These are phyloP conservation scores for Pyricularia pennisetigena DNA, from an alignment of 2,329 filamentous ascomycete species.

Conservation along the genomic window DNA sequence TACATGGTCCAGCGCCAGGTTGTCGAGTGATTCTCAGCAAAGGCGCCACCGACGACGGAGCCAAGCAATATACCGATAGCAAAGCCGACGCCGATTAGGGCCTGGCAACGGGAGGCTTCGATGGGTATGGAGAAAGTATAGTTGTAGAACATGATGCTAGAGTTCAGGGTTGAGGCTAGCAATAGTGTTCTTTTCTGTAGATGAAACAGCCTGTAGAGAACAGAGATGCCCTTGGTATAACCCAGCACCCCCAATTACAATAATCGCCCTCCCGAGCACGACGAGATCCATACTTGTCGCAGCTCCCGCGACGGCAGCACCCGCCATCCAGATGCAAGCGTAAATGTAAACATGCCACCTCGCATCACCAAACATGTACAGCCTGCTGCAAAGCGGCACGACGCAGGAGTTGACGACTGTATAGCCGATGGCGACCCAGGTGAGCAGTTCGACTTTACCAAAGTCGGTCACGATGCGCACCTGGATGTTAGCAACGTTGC, in stretches of 20 bases:
- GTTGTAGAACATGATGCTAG: neutral
- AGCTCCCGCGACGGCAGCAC: neutral
- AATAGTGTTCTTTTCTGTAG: neutral
- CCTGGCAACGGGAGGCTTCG: neutral
- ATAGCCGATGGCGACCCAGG: too few species aligned
- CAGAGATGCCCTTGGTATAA: neutral
- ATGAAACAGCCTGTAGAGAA: neutral
- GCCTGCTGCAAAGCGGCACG: too few species aligned
- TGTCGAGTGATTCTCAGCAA: neutral
- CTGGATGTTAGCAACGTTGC: too few species aligned
- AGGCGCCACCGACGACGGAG: too few species aligned
- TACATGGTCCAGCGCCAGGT: constrained; percentile 29
- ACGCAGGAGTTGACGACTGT: too few species aligned
- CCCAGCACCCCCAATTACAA: neutral
- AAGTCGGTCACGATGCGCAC: too few species aligned
- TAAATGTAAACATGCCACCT: too few species aligned
- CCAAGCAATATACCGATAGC: neutral
- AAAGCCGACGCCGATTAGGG: neutral
- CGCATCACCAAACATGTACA: too few species aligned
- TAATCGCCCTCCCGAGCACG: neutral
- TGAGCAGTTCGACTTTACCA: too few species aligned
- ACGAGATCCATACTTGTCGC: neutral
- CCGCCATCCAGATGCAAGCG: too few species aligned
- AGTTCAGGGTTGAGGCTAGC: neutral
- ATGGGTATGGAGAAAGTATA: neutral